Evolutionary conservation across 192 early-diverging fungal species (phyloP).

Genomic region (Pecoramyces ruminantium): DNA sequence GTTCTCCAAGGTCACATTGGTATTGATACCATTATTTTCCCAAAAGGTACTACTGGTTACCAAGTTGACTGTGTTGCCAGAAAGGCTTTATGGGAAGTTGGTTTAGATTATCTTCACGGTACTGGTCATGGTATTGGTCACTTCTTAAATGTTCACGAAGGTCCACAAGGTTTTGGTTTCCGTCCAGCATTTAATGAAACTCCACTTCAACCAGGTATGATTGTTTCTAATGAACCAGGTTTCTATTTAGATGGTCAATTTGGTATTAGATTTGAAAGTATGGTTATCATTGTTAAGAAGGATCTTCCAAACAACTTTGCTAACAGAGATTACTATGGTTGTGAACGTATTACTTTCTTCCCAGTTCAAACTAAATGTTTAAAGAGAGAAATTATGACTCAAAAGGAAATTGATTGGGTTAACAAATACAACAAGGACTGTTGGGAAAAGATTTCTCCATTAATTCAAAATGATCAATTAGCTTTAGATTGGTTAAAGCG

Average conservation of each 20-base stretch:
- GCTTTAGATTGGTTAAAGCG: slow-evolving; percentile 69
- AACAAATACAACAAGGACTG: slow-evolving; percentile 68
- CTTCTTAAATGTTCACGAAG: slow-evolving; percentile 42
- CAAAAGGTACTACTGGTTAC: slow-evolving; percentile 70
- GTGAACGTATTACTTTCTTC: slow-evolving; percentile 77
- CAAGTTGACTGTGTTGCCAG: slow-evolving; percentile 80
- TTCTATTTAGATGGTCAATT: slow-evolving; percentile 94
- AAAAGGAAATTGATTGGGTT: slow-evolving; percentile 69
- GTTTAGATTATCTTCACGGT: slow-evolving; percentile 90
- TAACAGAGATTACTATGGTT: slow-evolving; percentile 59
- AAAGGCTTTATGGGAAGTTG: slow-evolving; percentile 71
- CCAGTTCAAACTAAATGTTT: slow-evolving; percentile 81
- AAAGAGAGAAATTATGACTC: slow-evolving; percentile 43
- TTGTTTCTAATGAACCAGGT: slow-evolving; percentile 90
- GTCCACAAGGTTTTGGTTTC: slow-evolving; percentile 84
- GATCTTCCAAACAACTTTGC: slow-evolving; percentile 73
- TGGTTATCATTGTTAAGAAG: slow-evolving; percentile 58
- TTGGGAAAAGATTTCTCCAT: slow-evolving; percentile 60
- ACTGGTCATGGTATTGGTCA: slow-evolving; percentile 96
- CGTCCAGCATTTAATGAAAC: slow-evolving; percentile 55
- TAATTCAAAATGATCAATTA: slow-evolving; percentile 42
- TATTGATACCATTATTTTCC: slow-evolving; percentile 77
- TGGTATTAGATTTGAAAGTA: slow-evolving; percentile 95
- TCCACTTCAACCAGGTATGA: slow-evolving; percentile 77
- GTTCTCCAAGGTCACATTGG: slow-evolving; percentile 96